phyloP scores from a whole-genome alignment of 2,329 filamentous ascomycete genomes.

The Colletotrichum aenigma region DNA sequence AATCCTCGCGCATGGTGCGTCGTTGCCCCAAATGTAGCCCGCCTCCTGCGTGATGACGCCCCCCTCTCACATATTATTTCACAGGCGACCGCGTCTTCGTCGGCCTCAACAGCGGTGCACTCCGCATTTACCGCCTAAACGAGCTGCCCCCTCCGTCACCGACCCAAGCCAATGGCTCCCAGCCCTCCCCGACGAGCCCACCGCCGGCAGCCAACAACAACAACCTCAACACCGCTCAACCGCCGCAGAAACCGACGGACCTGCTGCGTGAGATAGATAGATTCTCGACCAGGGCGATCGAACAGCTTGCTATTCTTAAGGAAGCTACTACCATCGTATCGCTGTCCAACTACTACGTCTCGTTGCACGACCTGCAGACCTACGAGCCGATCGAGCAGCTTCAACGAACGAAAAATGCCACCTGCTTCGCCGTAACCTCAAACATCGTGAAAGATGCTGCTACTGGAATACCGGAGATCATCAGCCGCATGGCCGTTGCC shows the following conservation, averaged over 20 bases:
- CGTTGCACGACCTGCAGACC: conserved; percentile 85
- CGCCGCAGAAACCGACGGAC: conserved; percentile 68
- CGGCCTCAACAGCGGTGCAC: conserved; percentile 84
- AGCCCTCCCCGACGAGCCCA: conserved; percentile 27
- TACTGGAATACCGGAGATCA: conserved; percentile 90
- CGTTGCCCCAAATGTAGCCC: conserved; percentile 12
- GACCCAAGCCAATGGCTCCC: conserved; percentile 43
- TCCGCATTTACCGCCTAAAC: conserved; percentile 92
- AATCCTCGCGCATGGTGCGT: conserved; percentile 83
- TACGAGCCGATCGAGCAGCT: conserved; percentile 84
- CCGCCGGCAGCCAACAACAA: conserved; percentile 24
- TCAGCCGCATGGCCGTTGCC: conserved; percentile 88
- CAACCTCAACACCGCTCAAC: conserved; percentile 8
- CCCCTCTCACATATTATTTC: conserved; percentile 1
- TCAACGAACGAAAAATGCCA: conserved; percentile 83
- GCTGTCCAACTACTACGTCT: conserved; percentile 87
- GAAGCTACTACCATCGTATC: conserved; percentile 92
- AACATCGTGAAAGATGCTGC: conserved; percentile 91
- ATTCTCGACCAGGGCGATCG: conserved; percentile 88
- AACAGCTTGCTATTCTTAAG: conserved; percentile 94
- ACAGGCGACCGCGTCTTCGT: conserved; percentile 88
- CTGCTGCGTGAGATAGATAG: conserved; percentile 91
- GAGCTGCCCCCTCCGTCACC: conserved; percentile 50
- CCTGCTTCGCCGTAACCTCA: conserved; percentile 89
- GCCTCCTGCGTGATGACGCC: background rate